Evolutionary conservation across 768 basidiomycete species (phyloP).

Genomic region (Cystobasidium onofrii): DNA sequence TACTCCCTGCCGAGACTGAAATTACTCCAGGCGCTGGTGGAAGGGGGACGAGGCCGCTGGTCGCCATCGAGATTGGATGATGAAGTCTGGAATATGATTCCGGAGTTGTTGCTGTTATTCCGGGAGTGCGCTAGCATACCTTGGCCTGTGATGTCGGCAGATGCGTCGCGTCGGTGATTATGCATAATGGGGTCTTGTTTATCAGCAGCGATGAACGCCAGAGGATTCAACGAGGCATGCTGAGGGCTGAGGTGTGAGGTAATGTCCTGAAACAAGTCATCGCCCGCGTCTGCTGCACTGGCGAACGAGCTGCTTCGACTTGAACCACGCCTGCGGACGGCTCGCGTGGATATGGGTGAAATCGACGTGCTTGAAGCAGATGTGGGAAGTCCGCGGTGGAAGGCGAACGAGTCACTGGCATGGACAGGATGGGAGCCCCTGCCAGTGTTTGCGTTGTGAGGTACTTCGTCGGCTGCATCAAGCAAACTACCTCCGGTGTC

Average conservation of each 20-base stretch:
- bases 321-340: background rate
- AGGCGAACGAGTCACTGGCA: background rate
- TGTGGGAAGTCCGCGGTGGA: background rate
- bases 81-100: background rate
- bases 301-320: background rate
- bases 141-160: background rate
- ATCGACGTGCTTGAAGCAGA: background rate
- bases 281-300: background rate
- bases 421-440: too few relatives aligned
- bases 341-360: background rate
- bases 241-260: background rate
- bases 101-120: background rate
- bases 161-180: background rate
- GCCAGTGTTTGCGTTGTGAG: background rate
- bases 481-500: background rate
- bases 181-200: background rate
- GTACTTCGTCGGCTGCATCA: background rate
- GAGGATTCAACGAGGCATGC: background rate
- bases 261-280: background rate
- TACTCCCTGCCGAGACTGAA: conserved; percentile 7
- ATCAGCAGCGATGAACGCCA: background rate
- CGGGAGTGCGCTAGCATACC: background rate
- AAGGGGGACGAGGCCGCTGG: background rate
- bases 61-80: background rate
- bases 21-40: conserved; percentile 14